Base-by-base conservation (phyloP, 768 basidiomycete species). In the Tricholomella constricta region DNA sequence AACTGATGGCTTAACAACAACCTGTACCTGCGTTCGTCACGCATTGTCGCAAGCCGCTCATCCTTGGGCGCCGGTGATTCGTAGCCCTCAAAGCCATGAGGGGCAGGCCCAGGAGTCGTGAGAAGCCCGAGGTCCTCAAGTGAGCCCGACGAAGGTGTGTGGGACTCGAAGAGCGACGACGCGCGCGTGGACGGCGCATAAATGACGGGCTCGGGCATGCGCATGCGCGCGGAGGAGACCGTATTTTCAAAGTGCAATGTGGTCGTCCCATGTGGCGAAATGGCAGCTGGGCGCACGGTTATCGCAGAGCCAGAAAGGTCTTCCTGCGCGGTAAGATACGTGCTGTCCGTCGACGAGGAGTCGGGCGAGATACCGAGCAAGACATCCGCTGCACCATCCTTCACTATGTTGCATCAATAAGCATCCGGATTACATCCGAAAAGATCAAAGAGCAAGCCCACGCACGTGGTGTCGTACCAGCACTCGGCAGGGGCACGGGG, bases 1-100 rank as follows among this genome's bases (percentile, higher is more conserved):
- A 84, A 91, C 22, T 79, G 74, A 55, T 92, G 91, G 37, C 75
- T 78, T 42, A 87, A 68, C 49, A 87, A 69, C 54, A 86, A 72
- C 26, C 90, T 72, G 64, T 91, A 93, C 53, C 82, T 75, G 54
- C 83, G 72, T 69, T 92, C 91, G 52, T 86, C 78, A 56, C 73
- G 73, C 37, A 72, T 66, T 41, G 80, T 75, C 14, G 72, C 64
- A n/a, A 72, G 62, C 6, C 56, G 54, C 15, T 73, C 71, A 42
- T 80, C 74, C 22, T 55, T 59, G 1, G 74, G 72, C 0, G 71
- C 62, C 2, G 73, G 75, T 4, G 75, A 75, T 17, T 70, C 66
- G 57, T 77, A 75, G 20, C 73, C 74, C 51, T 66, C 62, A 31
- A 63, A 58, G 14, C 31, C 37, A 8, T 22, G 14, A 22, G 23